Evolutionary conservation across 805 yeast genomes (phyloP).

Genomic region (Metschnikowia chrysomelidarum): DNA sequence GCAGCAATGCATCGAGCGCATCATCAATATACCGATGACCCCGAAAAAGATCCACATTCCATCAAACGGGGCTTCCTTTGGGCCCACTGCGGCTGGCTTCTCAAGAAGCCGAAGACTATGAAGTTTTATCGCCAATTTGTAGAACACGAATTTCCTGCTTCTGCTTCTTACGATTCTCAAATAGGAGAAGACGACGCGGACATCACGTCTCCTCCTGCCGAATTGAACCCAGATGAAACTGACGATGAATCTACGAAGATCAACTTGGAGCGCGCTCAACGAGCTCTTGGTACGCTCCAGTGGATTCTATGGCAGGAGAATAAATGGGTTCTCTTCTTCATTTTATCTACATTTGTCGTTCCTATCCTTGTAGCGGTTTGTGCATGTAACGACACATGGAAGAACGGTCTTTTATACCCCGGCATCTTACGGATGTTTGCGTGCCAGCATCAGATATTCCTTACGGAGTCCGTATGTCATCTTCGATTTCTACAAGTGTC

Average conservation of each 20-base stretch:
- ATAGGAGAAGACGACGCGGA: constrained; percentile 2
- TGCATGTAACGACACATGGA: constrained; percentile 29
- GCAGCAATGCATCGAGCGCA: constrained; percentile 83
- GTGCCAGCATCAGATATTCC: constrained; percentile 77
- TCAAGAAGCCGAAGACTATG: constrained; percentile 52
- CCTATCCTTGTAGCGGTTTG: constrained; percentile 29
- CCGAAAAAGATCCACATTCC: constrained; percentile 85
- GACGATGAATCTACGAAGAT: constrained; percentile 7
- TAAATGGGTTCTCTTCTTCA: constrained; percentile 26
- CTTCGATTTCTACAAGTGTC: constrained; percentile 57
- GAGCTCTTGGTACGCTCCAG: constrained; percentile 17
- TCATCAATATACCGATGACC: constrained; percentile 79
- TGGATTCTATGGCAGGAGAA: constrained; percentile 38
- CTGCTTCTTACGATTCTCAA: background rate
- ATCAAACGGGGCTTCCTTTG: constrained; percentile 76
- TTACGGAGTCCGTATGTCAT: constrained; percentile 84
- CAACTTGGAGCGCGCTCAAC: constrained; percentile 6
- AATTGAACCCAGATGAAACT: constrained; percentile 5
- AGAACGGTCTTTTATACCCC: constrained; percentile 55
- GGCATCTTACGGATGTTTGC: constrained; percentile 70
- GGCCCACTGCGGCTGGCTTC: constrained; percentile 88
- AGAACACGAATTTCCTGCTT: constrained; percentile 34
- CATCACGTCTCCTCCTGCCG: constrained; percentile 1
- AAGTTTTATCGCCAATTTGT: constrained; percentile 33
- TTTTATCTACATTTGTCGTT: constrained; percentile 29